phyloP scores from a whole-genome alignment of 306 rosid genomes.

The Inga leiocalycina region DNA sequence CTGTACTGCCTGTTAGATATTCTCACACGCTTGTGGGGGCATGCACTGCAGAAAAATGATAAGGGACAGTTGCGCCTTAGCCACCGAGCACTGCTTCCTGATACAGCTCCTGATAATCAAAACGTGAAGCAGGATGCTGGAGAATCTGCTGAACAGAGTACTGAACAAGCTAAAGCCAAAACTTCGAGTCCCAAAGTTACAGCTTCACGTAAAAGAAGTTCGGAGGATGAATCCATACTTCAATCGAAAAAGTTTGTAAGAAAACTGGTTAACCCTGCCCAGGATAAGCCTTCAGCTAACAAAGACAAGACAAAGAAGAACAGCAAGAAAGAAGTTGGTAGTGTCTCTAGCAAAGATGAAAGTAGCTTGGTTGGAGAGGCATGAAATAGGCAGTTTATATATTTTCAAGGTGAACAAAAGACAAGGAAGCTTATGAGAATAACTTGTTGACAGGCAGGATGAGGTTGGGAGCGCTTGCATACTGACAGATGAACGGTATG shows the following conservation, averaged over 20 bases:
- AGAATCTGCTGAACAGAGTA: slow-evolving; percentile 47
- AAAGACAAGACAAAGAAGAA: slow-evolving; percentile 60
- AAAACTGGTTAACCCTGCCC: slow-evolving; percentile 51
- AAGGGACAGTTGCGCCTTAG: slow-evolving; percentile 98
- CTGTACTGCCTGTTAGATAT: not conserved
- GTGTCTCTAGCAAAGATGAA: slow-evolving; percentile 53
- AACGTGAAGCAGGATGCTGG: slow-evolving; percentile 46
- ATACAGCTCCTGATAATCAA: slow-evolving; percentile 50
- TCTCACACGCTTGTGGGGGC: slow-evolving; percentile 28
- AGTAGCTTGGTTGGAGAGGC: slow-evolving; percentile 72
- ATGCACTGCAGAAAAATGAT: slow-evolving; percentile 73
- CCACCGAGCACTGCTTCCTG: slow-evolving; percentile 80
- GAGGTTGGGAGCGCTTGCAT: slow-evolving; percentile 31
- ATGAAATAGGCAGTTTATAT: slow-evolving; percentile 40
- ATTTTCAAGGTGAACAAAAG: slow-evolving; percentile 30
- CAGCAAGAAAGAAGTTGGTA: slow-evolving; percentile 40
- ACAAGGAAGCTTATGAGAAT: slow-evolving; percentile 21
- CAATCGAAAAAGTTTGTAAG: slow-evolving; percentile 66
- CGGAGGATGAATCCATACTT: slow-evolving; percentile 47
- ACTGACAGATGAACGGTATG: slow-evolving; percentile 53
- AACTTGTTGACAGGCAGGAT: slow-evolving; percentile 29
- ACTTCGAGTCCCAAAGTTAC: slow-evolving; percentile 39
- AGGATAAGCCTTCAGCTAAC: slow-evolving; percentile 46
- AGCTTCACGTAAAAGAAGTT: slow-evolving; percentile 43
- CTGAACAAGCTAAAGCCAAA: slow-evolving; percentile 43